Evolutionary conservation across 495 filamentous ascomycete genomes (phyloP).

Genomic region (Acidomyces sp.): DNA sequence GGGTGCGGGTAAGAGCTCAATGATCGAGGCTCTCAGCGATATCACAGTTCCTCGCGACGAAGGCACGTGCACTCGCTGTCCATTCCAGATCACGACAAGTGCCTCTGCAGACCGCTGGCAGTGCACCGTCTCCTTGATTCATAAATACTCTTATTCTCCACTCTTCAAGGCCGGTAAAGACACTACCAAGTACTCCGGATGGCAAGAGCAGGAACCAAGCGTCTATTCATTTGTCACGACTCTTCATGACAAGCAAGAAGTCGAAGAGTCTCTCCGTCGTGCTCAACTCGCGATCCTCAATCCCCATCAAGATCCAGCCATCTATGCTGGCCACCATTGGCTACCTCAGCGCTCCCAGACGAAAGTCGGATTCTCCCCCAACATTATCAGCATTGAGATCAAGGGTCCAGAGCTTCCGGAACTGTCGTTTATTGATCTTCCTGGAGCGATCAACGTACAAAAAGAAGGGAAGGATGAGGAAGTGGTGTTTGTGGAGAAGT

Average conservation of each 20-base stretch:
- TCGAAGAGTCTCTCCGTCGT: slow-evolving; percentile 47
- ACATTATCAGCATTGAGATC: slow-evolving; percentile 61
- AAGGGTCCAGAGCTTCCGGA: slow-evolving; percentile 53
- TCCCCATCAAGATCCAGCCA: slow-evolving; percentile 26
- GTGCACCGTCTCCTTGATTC: slow-evolving; percentile 48
- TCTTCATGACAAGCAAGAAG: slow-evolving; percentile 33
- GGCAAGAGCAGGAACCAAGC: not conserved
- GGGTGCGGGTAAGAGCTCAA: slow-evolving; percentile 62
- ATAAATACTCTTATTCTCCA: slow-evolving; percentile 34
- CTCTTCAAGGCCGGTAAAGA: slow-evolving; percentile 24
- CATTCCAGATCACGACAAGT: slow-evolving; percentile 61
- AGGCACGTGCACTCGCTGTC: slow-evolving; percentile 64
- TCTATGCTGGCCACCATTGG: no score
- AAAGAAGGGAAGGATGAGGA: slow-evolving; percentile 48
- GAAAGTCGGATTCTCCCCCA: slow-evolving; percentile 57
- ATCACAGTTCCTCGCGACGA: slow-evolving; percentile 57
- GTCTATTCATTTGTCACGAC: slow-evolving; percentile 21
- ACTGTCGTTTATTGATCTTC: slow-evolving; percentile 68
- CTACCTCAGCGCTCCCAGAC: no score
- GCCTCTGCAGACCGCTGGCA: slow-evolving; percentile 43
- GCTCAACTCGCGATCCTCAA: slow-evolving; percentile 66
- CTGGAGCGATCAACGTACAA: slow-evolving; percentile 59
- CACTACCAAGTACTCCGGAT: slow-evolving; percentile 1
- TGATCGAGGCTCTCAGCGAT: slow-evolving; percentile 70
- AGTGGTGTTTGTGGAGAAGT: slow-evolving; percentile 50